Percentiles rank a stretch among this genome's conserved stretches.
Evolutionary conservation across 225 moss, liverwort and hornwort species (phyloP).

Genomic region (Polytrichum formosum): DNA sequence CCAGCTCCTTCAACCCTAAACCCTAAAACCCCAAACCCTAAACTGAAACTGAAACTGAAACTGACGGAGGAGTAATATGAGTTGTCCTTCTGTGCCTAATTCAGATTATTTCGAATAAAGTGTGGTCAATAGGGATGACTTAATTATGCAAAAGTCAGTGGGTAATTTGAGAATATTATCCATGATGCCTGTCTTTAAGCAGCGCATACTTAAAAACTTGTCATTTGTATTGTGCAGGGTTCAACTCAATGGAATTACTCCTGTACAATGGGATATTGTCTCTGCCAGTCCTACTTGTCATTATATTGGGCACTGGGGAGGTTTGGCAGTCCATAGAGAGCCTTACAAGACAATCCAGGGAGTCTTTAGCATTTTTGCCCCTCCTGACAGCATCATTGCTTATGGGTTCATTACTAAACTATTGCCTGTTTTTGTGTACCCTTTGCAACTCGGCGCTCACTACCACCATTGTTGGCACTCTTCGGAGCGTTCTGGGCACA

Average conservation of each 20-base stretch:
- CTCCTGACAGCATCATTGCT: slow-evolving; percentile 26
- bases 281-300: slow-evolving; percentile 19
- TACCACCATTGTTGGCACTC: slow-evolving; percentile 36
- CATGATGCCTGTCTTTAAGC: background rate
- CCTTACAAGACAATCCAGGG: slow-evolving; percentile 8
- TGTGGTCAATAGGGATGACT: no score
- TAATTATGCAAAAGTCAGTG: no score
- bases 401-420: slow-evolving; percentile 35
- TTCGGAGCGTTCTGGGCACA: slow-evolving; percentile 32
- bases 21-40: no score
- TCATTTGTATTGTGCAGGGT: slow-evolving; percentile 16
- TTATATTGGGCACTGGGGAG: slow-evolving; percentile 29
- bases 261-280: slow-evolving; percentile 33
- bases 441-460: slow-evolving; percentile 39
- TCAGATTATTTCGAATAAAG: no score
- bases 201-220: background rate
- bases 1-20: no score
- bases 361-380: slow-evolving; percentile 15
- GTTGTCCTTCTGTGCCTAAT: no score
- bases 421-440: slow-evolving; percentile 36
- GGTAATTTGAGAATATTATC: no score
- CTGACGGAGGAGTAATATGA: no score
- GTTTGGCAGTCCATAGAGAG: slow-evolving; percentile 18
- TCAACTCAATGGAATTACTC: slow-evolving; percentile 34
- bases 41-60: no score